Evolutionary conservation across 164 flowering plant species (phyloP), one percentile per base, ranked within the genome.

Genomic region (Vitis riparia): DNA sequence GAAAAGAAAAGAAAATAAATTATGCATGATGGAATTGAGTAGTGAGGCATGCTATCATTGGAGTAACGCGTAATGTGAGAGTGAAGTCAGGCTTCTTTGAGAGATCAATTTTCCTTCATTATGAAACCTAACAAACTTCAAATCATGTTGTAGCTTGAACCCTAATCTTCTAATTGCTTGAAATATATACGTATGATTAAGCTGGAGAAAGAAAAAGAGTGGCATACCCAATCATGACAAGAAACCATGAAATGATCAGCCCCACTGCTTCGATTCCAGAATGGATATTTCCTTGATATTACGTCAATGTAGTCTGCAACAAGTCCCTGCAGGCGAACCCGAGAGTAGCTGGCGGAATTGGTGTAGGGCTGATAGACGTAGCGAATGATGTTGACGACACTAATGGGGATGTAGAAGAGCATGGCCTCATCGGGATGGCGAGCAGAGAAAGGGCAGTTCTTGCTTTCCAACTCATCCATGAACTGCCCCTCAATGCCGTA

Each of bases 181-280:
- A 23, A 23, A 23, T 23, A 23, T 23, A 23, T 23, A 23, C 27
- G 27, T 23, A 23, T 23, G 27, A 23, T 23, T 23, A 23, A 23
- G 27, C 27, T 23, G 27, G 27, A 23, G 15, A 17, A 67, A 10
- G 58, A 63, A 37, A 37, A 47, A 32, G 30, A n/a, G 55, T 2
- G 11, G 23, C 74, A 2, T 77, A 86, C 89, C 89, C 88, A 86
- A 58, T 86, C 90, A 61, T 86, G 88, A 47, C 90, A 86, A 29
- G 85, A 80, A 55, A 78, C 71, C 14, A 82, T 11, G 68, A 86
- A 84, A 69, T 86, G 90, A 48, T 84, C 86, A 15, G 87, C 88
- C 2, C 90, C 90, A 4, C 12, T 9, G 77, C 76, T 81, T 50
- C 79, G 59, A 23, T 82, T 84, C 89, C 87, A 84, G 55, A 62